Evolutionary conservation across 2,329 filamentous ascomycete genomes (phyloP), one percentile per base, ranked within the genome.

Genomic region (Microthyrium microscopicum): DNA sequence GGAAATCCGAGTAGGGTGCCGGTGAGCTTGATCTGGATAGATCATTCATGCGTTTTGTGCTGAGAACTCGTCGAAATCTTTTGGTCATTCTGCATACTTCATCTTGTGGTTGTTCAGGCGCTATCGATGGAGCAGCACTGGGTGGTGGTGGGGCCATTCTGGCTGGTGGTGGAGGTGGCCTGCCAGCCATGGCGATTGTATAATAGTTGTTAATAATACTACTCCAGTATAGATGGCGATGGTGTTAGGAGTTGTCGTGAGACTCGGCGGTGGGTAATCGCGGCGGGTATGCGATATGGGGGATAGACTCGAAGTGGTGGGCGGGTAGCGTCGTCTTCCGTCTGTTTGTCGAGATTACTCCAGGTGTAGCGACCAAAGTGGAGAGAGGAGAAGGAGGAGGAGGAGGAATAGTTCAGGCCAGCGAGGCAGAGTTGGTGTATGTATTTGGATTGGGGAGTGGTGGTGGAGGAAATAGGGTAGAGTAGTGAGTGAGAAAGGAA

Each of bases 41-140:
- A 42, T 85, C 80, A 52, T 82, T 85, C 64, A 93, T 73, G 54
- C 84, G 73, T 62, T 81, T 85, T 37, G 80, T 83, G 53, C 81
- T 77, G 49, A 95, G 66, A 39, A 92, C 62, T 42, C 84, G 77
- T 52, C 92, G 82, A 54, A 94, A 94, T 49, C 83, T 78, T 46
- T 77, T 62, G 33, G 80, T 77, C 46, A 95, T 9, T 17, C 9
- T 25, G 22, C 22, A 9, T 9, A 13, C 22, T 13, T 13, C 22
- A 13, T 9, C 22, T 9, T 9, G 22, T 13, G 13, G 9, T 13
- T 25, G 22, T 25, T 25, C 22, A 25, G 9, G 13, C 13, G 9
- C 9, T 25, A 13, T 25, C 22, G 22, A 25, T 9, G 9, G 22
- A 25, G 22, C 9, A 25, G 22, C 9, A 13, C 9, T 25, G 13